Base-by-base conservation (phyloP, 2,329 filamentous ascomycete species). In the Amylocarpus encephaloides region DNA sequence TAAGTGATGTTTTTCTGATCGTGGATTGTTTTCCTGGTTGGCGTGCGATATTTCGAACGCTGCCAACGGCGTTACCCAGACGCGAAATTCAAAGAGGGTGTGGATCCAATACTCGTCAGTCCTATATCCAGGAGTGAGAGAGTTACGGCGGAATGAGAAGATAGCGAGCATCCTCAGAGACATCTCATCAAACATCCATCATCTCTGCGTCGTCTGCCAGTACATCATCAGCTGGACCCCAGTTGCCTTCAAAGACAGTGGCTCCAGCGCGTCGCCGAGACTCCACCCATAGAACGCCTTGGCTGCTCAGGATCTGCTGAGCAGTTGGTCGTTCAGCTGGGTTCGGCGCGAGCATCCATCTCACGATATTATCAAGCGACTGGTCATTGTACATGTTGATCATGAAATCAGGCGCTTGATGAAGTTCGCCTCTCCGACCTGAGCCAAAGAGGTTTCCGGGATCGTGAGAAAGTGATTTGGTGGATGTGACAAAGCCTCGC, bases 191-290 rank as follows among this genome's bases (percentile, higher is more conserved):
- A 39, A 67, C 62, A 56, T 67, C 65, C 57, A 66, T 66, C 66
- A 68, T 68, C 47, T 68, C 66, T 29, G 64, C 61, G 59, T 68
- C 66, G 46, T 66, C 64, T 18, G 57, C 60, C 22, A 68, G 60
- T 30, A 72, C 64, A 44, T 75, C 68, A 46, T 78, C 75, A n/a
- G 73, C 83, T 30, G 92, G 92, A 3, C 93, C 93, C 86, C 91
- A 98, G 66, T 88, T 93, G 55, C 93, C 93, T 71, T 98, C 93
- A 61, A 87, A 98, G 47, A 98, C 83, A 0, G 90, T 96, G n/a
- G 93, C 93, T 40, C 90, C 88, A 10, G 90, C 88, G 49, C 86
- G 83, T 49, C 90, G 83, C 55, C 90, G 83, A 45, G 75, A 72
- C 48, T 83, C 79, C 30, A 94, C 85, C 87, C 93, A 98, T 54